Base-by-base conservation (phyloP, 2,329 filamentous ascomycete genomes). In the Emergomyces africanus region DNA sequence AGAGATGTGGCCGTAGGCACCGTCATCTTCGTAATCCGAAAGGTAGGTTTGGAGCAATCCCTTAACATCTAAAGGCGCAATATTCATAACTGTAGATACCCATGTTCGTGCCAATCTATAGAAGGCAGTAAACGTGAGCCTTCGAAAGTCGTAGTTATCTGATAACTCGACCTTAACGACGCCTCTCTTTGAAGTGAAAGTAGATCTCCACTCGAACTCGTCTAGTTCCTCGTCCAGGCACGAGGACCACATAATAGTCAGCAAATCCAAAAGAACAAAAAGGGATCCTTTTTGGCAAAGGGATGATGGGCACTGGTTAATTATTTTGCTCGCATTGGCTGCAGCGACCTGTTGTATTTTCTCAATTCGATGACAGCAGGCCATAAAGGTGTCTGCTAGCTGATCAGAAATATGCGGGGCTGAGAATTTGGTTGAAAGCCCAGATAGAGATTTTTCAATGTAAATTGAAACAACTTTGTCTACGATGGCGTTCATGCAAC, bases 141-240 rank as follows among this genome's bases (percentile, higher is more conserved):
- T 86, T 57, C 95, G 84, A 69, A 94, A 87, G 2, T 81, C 79
- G 68, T 95, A 95, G 71, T 96, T 89, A 71, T 99, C 94, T 0
- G 94, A 95, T n/a, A 99, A 79, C 68, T 96, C 87, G 25, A 99
- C 82, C 0, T 84, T 85, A 25, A 99, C 88, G 48, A 87, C 83
- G 14, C 88, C 90, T 63, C 88, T 83, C 1, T 80, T 75, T 0
- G 91, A 97, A 3, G 80, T 84, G 70, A 95, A 95, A 2, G 83
- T 85, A 3, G 90, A 88, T 62, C 86, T 85, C 75, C 90, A 95
- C 57, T 90, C 85, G 68, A 97, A 99, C 67, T 95, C 85, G 66
- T 99, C 92, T 0, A 91, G 91, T 71, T 99, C 94, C 14, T 88
- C 88, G 70, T 99, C 92, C 18, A 99, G 78, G 69, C 94, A 99